Conservation (phyloP, 306 rosid genomes). For the Medicago ruthenica region DNA sequence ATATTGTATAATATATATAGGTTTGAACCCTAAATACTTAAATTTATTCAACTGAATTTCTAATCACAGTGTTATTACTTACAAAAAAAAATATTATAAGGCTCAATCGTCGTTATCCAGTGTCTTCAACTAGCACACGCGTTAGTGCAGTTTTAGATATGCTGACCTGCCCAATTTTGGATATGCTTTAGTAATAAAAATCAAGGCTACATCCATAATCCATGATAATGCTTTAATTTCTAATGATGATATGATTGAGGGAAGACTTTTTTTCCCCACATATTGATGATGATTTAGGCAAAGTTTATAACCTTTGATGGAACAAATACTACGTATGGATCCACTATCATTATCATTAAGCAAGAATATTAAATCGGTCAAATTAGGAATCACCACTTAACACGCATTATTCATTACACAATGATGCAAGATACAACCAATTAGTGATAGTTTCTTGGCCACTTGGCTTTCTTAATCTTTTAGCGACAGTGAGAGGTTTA, state of each 20-base stretch:
- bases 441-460: constrained; percentile 20
- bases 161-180: constrained; percentile 20
- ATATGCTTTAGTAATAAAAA: constrained; percentile 31
- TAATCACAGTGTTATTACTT: too few species aligned
- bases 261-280: constrained; percentile 39
- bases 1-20: too few species aligned
- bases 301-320: constrained; percentile 36
- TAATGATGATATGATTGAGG: constrained; percentile 33
- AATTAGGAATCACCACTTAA: constrained; percentile 36
- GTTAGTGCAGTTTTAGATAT: neutral
- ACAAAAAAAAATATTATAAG: too few species aligned
- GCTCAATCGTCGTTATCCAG: constrained; percentile 22
- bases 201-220: neutral
- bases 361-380: constrained; percentile 32
- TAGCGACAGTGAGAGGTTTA: neutral
- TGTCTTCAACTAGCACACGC: constrained; percentile 9
- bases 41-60: too few species aligned
- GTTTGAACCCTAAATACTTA: too few species aligned
- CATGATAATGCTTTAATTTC: constrained; percentile 21
- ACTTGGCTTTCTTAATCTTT: constrained; percentile 39
- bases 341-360: constrained; percentile 37
- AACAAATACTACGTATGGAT: constrained; percentile 32
- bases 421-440: constrained; percentile 34
- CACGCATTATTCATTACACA: constrained; percentile 41
- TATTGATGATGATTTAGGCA: constrained; percentile 44